Evolutionary conservation across 1,284 basidiomycete genomes (phyloP).

Genomic region (Sporisorium iseilematis-ciliati): DNA sequence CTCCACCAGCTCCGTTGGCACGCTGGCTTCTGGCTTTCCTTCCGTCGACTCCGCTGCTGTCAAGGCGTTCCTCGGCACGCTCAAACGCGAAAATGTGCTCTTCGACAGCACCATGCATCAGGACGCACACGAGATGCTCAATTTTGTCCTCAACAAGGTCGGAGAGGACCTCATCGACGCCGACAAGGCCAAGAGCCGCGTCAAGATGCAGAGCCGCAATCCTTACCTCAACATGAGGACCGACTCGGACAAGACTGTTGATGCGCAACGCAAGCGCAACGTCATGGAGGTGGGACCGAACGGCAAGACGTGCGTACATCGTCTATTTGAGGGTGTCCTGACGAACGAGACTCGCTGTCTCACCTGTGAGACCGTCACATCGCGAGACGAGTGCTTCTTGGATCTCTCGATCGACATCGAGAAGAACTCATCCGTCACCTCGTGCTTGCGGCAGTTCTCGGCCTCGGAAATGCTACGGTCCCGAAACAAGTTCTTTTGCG

Average conservation of each 20-base stretch:
- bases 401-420: constrained; percentile 98
- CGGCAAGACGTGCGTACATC: constrained; percentile 84
- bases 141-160: constrained; percentile 90
- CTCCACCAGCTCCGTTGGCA: constrained; percentile 72
- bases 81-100: constrained; percentile 62
- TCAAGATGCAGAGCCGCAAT: constrained; percentile 48
- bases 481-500: constrained; percentile 98
- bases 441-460: constrained; percentile 94
- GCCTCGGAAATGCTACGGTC: constrained; percentile 98
- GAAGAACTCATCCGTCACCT: constrained; percentile 93
- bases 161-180: constrained; percentile 87
- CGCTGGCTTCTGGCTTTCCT: constrained; percentile 85
- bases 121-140: constrained; percentile 96
- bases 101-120: constrained; percentile 73
- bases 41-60: constrained; percentile 72
- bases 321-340: constrained; percentile 89
- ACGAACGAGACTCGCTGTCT: constrained; percentile 97
- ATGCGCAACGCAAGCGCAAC: constrained; percentile 60
- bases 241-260: constrained; percentile 28
- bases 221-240: constrained; percentile 31
- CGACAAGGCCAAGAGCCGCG: constrained; percentile 27
- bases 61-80: constrained; percentile 56
- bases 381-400: constrained; percentile 93
- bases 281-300: constrained; percentile 65
- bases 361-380: constrained; percentile 90